Conservation (phyloP, 2,329 filamentous ascomycete genomes). For the Colletotrichum salicis region DNA sequence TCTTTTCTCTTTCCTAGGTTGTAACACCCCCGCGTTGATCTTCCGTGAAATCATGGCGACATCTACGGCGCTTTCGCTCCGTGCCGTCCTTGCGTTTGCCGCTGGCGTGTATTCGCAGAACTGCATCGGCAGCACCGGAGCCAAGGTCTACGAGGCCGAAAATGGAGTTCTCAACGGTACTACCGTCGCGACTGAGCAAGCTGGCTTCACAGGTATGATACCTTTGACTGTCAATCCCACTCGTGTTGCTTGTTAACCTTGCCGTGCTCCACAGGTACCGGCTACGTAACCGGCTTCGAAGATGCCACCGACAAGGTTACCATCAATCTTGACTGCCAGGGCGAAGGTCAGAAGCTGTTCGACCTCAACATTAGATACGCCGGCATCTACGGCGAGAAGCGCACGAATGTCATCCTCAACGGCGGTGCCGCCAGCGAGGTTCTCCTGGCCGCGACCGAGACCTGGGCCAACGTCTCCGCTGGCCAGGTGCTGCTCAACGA, state of each 20-base stretch:
- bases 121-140: conserved; percentile 29
- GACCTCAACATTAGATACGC: conserved; percentile 57
- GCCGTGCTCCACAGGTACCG: conserved; percentile 47
- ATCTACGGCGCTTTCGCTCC: conserved; percentile 22
- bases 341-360: conserved; percentile 48
- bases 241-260: not conserved
- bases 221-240: no score
- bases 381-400: conserved; percentile 58
- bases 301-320: conserved; percentile 53
- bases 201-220: conserved; percentile 50
- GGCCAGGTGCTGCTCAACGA: conserved; percentile 57
- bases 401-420: conserved; percentile 55
- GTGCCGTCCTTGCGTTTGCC: conserved; percentile 22
- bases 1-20: not conserved
- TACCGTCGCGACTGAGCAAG: conserved; percentile 48
- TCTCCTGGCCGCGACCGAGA: conserved; percentile 49
- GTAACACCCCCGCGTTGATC: conserved; percentile 1
- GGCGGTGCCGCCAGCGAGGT: conserved; percentile 53
- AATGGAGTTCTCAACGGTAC: conserved; percentile 53
- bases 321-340: conserved; percentile 50
- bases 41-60: conserved; percentile 21
- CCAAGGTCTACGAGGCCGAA: conserved; percentile 51
- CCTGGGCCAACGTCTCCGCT: conserved; percentile 51
- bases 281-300: conserved; percentile 60
- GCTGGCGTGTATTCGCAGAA: conserved; percentile 27